Conservation (phyloP, 1,284 basidiomycete genomes). For the Tremellales sp. region DNA sequence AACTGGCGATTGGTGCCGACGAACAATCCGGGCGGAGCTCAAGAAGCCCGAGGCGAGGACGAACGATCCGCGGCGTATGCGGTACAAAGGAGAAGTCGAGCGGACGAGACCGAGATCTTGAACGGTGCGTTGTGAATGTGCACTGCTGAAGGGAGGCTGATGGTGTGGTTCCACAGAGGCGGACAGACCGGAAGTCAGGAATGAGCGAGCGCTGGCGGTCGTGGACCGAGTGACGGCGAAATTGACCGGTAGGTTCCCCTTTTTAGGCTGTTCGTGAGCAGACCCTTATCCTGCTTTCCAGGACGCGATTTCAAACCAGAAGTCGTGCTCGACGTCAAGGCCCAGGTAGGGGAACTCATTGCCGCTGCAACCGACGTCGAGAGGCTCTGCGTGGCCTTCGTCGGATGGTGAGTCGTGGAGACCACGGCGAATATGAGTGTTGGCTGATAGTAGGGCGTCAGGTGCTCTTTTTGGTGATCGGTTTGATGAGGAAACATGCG, state of each 20-base stretch:
- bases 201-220: constrained; percentile 81
- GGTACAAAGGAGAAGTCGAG: constrained; percentile 37
- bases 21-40: constrained; percentile 43
- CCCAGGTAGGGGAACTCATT: constrained; percentile 87
- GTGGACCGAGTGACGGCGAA: constrained; percentile 92
- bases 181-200: constrained; percentile 71
- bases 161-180: constrained; percentile 24
- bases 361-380: constrained; percentile 84
- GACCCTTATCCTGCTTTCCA: constrained; percentile 35
- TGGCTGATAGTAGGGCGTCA: constrained; percentile 4
- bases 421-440: neutral
- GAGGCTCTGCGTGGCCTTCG: constrained; percentile 92
- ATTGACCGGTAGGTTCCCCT: constrained; percentile 63
- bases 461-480: constrained; percentile 41
- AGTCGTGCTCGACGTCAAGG: constrained; percentile 63
- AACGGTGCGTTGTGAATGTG: constrained; percentile 31
- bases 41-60: constrained; percentile 17
- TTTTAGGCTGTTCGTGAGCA: neutral
- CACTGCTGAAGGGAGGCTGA: neutral
- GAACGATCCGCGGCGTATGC: constrained; percentile 31
- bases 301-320: constrained; percentile 89
- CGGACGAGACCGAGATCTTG: constrained; percentile 50
- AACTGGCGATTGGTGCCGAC: constrained; percentile 54
- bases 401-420: constrained; percentile 67
- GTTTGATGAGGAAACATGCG: neutral